Base-by-base conservation (phyloP, 1,284 basidiomycete genomes). In the Heterobasidion annosum region DNA sequence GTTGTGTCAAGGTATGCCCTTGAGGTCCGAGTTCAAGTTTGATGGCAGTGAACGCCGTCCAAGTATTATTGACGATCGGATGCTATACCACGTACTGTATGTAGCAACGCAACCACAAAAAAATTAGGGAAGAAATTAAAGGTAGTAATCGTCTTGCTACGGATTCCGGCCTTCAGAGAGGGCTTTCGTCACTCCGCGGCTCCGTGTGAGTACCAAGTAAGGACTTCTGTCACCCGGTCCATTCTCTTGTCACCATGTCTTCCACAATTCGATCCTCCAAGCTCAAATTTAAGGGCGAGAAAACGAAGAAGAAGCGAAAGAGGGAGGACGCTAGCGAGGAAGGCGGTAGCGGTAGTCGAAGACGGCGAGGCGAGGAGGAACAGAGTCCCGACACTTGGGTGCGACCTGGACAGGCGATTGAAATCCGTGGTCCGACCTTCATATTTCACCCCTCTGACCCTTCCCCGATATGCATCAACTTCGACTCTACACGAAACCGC, bases 251-350 rank as follows among this genome's bases (percentile, higher is more conserved):
- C 45, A 55, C 58, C 58, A 78, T 79, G 76, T 71, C 73, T n/a
- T 64, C 73, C 13, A 70, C 79, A 65, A 72, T 81, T 18, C 81
- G 82, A 55, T 76, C 85, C 1, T 80, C 79, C 10, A 89, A 85
- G 64, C 79, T 92, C 58, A 90, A 84, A 62, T 93, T 93, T 71
- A 93, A 93, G 66, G 91, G 91, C 10, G 91, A 93, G 50, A 91
- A 91, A 67, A 68, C 74, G 8, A 86, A 82, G 70, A 89, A 88
- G 75, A 93, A 91, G 66, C 78, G 89, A 48, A 91, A 85, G 65
- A 74, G 82, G 59, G 80, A 82, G 8, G 74, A 37, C 35, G 46
- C 8, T 13, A 18, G 74, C 35, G 77, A 70, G 34, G 79, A 73
- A 10, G 78, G 76, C 2, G 70, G 71, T 15, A 67, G 70, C 48